Evolutionary conservation across 1,139 yeast species (phyloP), one percentile per base, ranked within the genome.

Genomic region (Dujonia santamariae): DNA sequence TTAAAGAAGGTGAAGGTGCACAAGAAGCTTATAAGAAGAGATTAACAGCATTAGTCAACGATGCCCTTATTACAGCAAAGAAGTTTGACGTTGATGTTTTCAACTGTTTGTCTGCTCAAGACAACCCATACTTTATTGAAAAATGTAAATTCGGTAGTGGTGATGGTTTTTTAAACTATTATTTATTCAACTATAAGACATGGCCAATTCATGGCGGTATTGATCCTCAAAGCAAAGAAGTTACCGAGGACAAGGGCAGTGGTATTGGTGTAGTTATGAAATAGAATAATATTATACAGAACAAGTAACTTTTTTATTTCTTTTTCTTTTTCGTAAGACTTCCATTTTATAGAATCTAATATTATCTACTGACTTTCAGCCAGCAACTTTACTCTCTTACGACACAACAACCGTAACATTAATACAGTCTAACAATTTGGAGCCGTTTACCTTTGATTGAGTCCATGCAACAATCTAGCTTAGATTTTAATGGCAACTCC

Each of bases 91-190:
- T 85, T 50, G 98, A 92, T 56, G 97, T 94, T 3, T 87, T 90
- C 72, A 92, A 92, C 56, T 96, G 97, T 12, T 71, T 92, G 41
- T 80, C 97, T 0, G 72, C 88, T 9, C 95, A 90, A 61, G 98
- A 92, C 54, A 94, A 92, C 55, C 75, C 88, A 7, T 63, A 80
- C 40, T 87, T 92, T 61, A 66, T 92, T 46, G 83, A 85, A 26
- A 80, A 84, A 33, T 72, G 86, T 60, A 86, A 87, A 56, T 92
- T 94, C 57, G 97, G 96, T 17, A 77, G 80, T 32, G 99, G 99
- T 29, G 97, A 92, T 56, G 99, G 98, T 1, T 76, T 76, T 54
- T 72, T 92, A 53, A 85, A 92, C 61, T 94, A 84, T 57, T 92
- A 92, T 55, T 65, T 94, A 50, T 94, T 92, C 72, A 92, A 92